Evolutionary conservation across 2,329 filamentous ascomycete species (phyloP).

Genomic region (Alternaria incomplexa): DNA sequence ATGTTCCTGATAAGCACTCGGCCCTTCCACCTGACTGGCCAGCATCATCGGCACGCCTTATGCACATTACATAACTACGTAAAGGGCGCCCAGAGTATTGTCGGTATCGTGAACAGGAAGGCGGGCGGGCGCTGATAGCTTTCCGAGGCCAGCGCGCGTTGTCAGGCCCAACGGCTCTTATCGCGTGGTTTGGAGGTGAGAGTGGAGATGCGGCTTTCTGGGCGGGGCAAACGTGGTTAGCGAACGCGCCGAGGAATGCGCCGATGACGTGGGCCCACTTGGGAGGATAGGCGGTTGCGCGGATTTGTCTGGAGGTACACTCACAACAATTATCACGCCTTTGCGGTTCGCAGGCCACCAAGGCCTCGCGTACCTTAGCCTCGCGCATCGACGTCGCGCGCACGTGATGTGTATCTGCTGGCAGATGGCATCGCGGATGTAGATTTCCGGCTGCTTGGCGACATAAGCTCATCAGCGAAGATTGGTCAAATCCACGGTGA

Average conservation of each 20-base stretch:
- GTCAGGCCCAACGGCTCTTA: conserved; percentile 1
- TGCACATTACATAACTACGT: neutral
- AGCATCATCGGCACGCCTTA: neutral
- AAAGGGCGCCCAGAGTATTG: neutral
- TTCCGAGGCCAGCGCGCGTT: neutral
- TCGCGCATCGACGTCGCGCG: neutral
- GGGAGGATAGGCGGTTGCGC: neutral
- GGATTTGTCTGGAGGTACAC: neutral
- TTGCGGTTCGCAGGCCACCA: too few species aligned
- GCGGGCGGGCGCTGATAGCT: neutral
- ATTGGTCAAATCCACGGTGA: neutral
- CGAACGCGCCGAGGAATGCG: neutral
- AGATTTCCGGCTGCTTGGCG: neutral
- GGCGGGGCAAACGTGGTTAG: conserved; percentile 2
- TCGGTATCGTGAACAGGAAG: neutral
- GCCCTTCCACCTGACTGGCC: neutral
- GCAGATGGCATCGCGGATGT: neutral
- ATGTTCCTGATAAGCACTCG: conserved; percentile 4
- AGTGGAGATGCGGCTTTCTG: conserved; percentile 1
- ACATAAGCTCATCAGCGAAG: too few species aligned
- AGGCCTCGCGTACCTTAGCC: neutral
- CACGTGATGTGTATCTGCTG: neutral
- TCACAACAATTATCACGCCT: too few species aligned
- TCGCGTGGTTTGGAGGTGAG: conserved; percentile 1
- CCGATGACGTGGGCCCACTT: neutral